Evolutionary conservation across 352 stramenopile genomes (phyloP), one percentile per base, ranked within the genome.

Genomic region (Thraustotheca clavata): DNA sequence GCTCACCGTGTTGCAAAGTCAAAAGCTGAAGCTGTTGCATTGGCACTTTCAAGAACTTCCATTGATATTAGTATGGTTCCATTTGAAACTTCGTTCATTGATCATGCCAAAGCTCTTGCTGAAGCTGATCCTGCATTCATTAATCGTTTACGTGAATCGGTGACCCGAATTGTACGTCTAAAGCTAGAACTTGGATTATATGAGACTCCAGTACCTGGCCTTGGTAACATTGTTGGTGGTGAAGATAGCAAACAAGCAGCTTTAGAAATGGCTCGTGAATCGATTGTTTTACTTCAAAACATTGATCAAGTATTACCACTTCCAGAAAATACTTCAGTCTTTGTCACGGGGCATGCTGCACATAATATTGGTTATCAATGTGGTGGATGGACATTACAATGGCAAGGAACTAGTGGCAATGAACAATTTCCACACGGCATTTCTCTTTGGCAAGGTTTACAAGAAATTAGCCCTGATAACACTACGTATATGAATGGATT

Each of bases 1-100:
- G 89, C 86, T 67, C 91, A 98, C 70, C 79, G 85, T 47, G 70
- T 91, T n/a, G 83, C 86, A 1, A 46, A 72, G 4, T 79, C 72
- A 24, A 65, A 83, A 9, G 71, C 71, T 1, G 80, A 93, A 16
- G 86, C 88, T 32, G 75, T 95, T 4, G 73, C 72, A 7, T 61
- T 92, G 0, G 73, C 83, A n/a, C 68, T 97, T 31, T 63, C 67
- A 35, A 71, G 96, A 60, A 96, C 89, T 0, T 93, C 80, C 40
- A 76, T 98, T 26, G 93, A 98, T 60, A 97, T 98, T 83, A 94
- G 86, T 61, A 97, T 97, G 89, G 79, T 79, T 11, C 81, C 79
- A 4, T 73, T 73, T 35, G 69, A 52, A 8, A 70, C 63, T 24
- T 59, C 59, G 0, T 77, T 75, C 43, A 75, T 77, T 48, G 22